phyloP scores from a whole-genome alignment of 2,329 filamentous ascomycete genomes.

The Periconia sp. region DNA sequence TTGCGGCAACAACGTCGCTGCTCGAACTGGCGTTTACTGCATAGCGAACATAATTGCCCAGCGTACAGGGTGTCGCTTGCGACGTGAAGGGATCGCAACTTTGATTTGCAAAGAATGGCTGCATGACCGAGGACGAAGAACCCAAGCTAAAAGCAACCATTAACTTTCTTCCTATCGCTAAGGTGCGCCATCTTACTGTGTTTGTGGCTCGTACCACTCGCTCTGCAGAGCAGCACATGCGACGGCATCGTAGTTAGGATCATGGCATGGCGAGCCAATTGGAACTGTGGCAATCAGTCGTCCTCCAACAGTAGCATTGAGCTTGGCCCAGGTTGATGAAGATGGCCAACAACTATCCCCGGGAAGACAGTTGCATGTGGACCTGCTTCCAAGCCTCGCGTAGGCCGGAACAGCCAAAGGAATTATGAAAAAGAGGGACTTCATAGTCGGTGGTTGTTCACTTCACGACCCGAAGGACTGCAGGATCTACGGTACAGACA shows the following conservation, averaged over 20 bases:
- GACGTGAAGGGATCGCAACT: slow-evolving; percentile 13
- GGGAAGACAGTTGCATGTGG: too few relatives aligned
- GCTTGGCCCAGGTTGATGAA: slow-evolving; percentile 25
- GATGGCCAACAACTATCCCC: slow-evolving; percentile 40
- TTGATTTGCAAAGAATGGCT: slow-evolving; percentile 30
- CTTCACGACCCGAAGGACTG: too few relatives aligned
- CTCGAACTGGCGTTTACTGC: slow-evolving; percentile 6
- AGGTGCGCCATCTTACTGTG: slow-evolving; percentile 4
- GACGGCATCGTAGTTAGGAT: slow-evolving; percentile 11
- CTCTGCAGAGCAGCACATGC: slow-evolving; percentile 18
- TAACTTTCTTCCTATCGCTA: neutral
- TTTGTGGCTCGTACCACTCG: slow-evolving; percentile 7
- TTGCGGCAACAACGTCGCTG: slow-evolving; percentile 1
- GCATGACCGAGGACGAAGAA: slow-evolving; percentile 47
- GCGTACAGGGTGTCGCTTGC: slow-evolving; percentile 11
- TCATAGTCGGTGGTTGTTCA: too few relatives aligned
- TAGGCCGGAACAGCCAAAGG: too few relatives aligned
- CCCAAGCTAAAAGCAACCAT: slow-evolving; percentile 42
- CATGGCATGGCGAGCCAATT: slow-evolving; percentile 44
- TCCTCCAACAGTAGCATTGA: slow-evolving; percentile 43
- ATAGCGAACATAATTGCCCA: slow-evolving; percentile 9
- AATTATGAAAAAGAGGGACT: too few relatives aligned
- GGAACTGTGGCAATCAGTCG: slow-evolving; percentile 43
- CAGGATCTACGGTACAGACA: too few relatives aligned
- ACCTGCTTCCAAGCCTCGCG: too few relatives aligned